These are phyloP conservation scores for Clonostachys sp. DNA, from an alignment of 2,329 filamentous ascomycete genomes.

Conservation along the genomic window DNA sequence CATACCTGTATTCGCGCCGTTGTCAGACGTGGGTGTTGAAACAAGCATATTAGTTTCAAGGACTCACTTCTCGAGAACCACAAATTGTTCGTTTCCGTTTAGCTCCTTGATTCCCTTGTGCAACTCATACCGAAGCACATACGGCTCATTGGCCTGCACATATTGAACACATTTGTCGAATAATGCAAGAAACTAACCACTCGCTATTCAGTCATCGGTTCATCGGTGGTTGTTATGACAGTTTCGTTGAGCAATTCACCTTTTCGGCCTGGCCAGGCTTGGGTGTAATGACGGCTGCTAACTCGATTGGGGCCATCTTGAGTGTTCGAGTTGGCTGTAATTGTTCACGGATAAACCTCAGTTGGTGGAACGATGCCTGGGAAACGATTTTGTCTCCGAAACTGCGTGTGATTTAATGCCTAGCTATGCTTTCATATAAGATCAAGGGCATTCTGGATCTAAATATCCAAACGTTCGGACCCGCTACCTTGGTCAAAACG, in stretches of 20 bases:
- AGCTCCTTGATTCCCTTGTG: slow-evolving; percentile 13
- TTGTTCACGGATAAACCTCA: neutral
- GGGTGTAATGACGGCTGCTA: slow-evolving; percentile 17
- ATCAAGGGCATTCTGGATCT: too few species aligned
- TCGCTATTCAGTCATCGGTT: neutral
- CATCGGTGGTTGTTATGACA: too few species aligned
- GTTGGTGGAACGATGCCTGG: too few species aligned
- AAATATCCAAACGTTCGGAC: too few species aligned
- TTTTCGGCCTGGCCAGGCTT: slow-evolving; percentile 14
- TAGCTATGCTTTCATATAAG: too few species aligned
- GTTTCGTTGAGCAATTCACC: slow-evolving; percentile 3
- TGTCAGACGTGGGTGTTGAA: too few species aligned
- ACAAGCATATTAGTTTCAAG: neutral
- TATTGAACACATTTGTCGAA: slow-evolving; percentile 12
- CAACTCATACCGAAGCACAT: slow-evolving; percentile 15
- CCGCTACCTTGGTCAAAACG: too few species aligned
- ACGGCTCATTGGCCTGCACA: slow-evolving; percentile 12
- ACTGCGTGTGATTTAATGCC: too few species aligned
- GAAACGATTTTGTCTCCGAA: too few species aligned
- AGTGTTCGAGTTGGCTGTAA: neutral
- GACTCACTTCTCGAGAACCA: slow-evolving; percentile 15
- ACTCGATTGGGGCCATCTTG: slow-evolving; percentile 10
- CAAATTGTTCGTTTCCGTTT: slow-evolving; percentile 13
- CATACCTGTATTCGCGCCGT: slow-evolving; percentile 7
- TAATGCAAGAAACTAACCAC: slow-evolving; percentile 12